These are phyloP conservation scores for Malus sylvestris DNA, from an alignment of 306 rosid genomes.

Conservation along the genomic window DNA sequence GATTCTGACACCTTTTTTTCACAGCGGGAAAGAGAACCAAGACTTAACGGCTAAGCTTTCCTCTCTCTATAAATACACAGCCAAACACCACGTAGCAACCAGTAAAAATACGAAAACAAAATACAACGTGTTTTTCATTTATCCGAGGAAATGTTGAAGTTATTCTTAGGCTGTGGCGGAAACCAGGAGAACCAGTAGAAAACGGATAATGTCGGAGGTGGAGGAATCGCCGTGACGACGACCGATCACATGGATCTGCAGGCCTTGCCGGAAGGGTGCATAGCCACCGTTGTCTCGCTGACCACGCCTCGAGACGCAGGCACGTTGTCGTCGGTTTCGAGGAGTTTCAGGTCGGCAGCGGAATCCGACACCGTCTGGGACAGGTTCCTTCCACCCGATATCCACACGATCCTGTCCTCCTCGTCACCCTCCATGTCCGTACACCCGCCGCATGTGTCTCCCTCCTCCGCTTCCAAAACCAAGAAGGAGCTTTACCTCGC, in stretches of 20 bases:
- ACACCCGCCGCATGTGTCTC: background rate
- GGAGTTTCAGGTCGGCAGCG: conserved; percentile 62
- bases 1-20: background rate
- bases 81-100: background rate
- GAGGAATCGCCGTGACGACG: background rate
- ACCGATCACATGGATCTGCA: conserved; percentile 13
- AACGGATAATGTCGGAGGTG: background rate
- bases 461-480: conserved; percentile 10
- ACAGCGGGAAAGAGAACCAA: background rate
- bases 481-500: conserved; percentile 51
- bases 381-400: conserved; percentile 49
- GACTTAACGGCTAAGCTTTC: conserved; percentile 51
- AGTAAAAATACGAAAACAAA: background rate
- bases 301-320: conserved; percentile 65
- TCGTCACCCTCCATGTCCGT: background rate
- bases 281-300: conserved; percentile 52
- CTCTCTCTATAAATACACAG: background rate
- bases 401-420: conserved; percentile 14
- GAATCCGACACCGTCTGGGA: conserved; percentile 75
- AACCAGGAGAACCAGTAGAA: background rate
- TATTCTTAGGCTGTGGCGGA: background rate
- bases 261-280: conserved; percentile 60
- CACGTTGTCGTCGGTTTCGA: conserved; percentile 38
- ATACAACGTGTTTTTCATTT: background rate
- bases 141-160: background rate